These are phyloP conservation scores for Pseudogymnoascus sp. DNA, from an alignment of 2,329 filamentous ascomycete species.

Conservation along the genomic window DNA sequence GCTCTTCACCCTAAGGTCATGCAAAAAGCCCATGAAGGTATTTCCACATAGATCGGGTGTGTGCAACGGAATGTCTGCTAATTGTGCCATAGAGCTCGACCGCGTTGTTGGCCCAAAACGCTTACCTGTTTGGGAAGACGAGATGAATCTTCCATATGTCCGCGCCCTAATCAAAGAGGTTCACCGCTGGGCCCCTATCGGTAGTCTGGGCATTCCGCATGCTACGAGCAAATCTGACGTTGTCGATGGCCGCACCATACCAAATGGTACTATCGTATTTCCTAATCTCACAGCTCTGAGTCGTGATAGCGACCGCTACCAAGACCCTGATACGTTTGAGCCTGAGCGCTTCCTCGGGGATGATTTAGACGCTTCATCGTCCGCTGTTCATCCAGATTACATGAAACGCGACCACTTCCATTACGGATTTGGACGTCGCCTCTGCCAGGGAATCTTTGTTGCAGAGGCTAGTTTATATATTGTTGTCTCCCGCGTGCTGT, in stretches of 20 bases:
- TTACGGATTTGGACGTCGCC: slow-evolving; percentile 48
- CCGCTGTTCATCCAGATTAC: slow-evolving; percentile 30
- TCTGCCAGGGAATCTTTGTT: slow-evolving; percentile 50
- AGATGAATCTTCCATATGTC: slow-evolving; percentile 39
- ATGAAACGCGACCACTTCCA: slow-evolving; percentile 44
- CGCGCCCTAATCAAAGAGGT: slow-evolving; percentile 38
- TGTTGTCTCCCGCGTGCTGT: slow-evolving; percentile 35
- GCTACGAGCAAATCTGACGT: slow-evolving; percentile 35
- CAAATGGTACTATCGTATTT: slow-evolving; percentile 37
- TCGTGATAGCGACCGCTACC: slow-evolving; percentile 37
- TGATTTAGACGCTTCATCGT: slow-evolving; percentile 23
- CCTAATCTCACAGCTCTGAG: slow-evolving; percentile 35
- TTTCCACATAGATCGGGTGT: too few relatives aligned
- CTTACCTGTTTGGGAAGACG: slow-evolving; percentile 32
- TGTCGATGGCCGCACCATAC: slow-evolving; percentile 40
- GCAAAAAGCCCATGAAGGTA: slow-evolving; percentile 28
- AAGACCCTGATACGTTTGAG: slow-evolving; percentile 36
- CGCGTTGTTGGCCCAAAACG: slow-evolving; percentile 35
- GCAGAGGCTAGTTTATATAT: slow-evolving; percentile 42
- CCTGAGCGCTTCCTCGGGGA: slow-evolving; percentile 30
- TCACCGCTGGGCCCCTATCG: slow-evolving; percentile 39
- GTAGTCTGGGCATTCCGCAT: slow-evolving; percentile 34
- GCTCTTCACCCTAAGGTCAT: slow-evolving; percentile 31
- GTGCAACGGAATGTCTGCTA: too few relatives aligned
- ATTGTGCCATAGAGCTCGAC: slow-evolving; percentile 31